Evolutionary conservation across 1,284 basidiomycete genomes (phyloP).

Genomic region (Malassezia psittaci): DNA sequence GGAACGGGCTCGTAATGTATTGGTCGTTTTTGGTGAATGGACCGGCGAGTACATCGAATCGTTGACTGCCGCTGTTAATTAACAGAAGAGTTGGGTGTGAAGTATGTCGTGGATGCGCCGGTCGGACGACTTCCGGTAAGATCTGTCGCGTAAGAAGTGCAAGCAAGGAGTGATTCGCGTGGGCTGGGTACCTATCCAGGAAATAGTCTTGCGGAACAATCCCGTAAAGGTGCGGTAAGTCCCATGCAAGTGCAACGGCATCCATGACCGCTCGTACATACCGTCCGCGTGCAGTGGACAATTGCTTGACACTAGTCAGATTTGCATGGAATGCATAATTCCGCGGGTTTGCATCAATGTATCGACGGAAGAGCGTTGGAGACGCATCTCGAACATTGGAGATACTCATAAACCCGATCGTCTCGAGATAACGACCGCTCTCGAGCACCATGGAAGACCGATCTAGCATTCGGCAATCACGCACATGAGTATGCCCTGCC

Average conservation of each 20-base stretch:
- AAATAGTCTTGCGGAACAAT: slow-evolving; percentile 43
- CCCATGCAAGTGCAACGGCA: slow-evolving; percentile 34
- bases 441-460: slow-evolving; percentile 36
- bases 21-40: slow-evolving; percentile 43
- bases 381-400: slow-evolving; percentile 22
- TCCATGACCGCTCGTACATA: slow-evolving; percentile 35
- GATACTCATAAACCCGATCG: slow-evolving; percentile 26
- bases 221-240: slow-evolving; percentile 35
- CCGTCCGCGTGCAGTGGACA: slow-evolving; percentile 36
- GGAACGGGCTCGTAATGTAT: slow-evolving; percentile 41
- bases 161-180: slow-evolving; percentile 29
- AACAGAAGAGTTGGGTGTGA: slow-evolving; percentile 31
- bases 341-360: slow-evolving; percentile 51
- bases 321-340: slow-evolving; percentile 38
- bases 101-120: slow-evolving; percentile 24
- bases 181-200: slow-evolving; percentile 31
- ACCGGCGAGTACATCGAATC: slow-evolving; percentile 40
- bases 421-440: slow-evolving; percentile 39
- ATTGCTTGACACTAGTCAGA: slow-evolving; percentile 19
- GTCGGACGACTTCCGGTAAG: slow-evolving; percentile 39
- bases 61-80: slow-evolving; percentile 42
- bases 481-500: slow-evolving; percentile 44
- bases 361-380: slow-evolving; percentile 49
- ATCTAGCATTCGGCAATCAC: slow-evolving; percentile 40
- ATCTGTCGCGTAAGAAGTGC: slow-evolving; percentile 31